A percentile compares a stretch with the other conserved stretches of the same genome.
phyloP scores from a whole-genome alignment of 345 rosid genomes.

The Passiflora organensis region DNA sequence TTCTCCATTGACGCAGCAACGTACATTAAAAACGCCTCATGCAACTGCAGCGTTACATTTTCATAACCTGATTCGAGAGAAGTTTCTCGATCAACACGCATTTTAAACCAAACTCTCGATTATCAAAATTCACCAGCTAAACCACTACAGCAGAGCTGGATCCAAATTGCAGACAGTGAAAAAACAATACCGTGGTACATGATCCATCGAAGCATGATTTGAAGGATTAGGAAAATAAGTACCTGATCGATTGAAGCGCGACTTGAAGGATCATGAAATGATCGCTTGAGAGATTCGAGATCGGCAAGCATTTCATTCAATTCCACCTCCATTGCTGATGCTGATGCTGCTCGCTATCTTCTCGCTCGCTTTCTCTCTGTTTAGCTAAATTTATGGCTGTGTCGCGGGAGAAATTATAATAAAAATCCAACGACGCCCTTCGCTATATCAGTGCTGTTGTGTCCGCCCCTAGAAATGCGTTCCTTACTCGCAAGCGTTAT shows the following conservation, averaged over 20 bases:
- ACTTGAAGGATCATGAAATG: slow-evolving; percentile 48
- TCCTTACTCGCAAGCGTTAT: no score
- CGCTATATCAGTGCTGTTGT: no score
- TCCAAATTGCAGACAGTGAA: neutral
- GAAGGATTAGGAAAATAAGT: slow-evolving; percentile 47
- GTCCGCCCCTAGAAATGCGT: no score
- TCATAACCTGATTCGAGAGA: no score
- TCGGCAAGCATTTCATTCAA: slow-evolving; percentile 55
- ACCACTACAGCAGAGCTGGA: neutral
- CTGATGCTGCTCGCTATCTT: slow-evolving; percentile 6
- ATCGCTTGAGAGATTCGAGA: slow-evolving; percentile 50
- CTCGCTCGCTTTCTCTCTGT: no score
- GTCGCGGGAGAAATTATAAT: no score
- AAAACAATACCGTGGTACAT: neutral
- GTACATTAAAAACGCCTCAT: neutral
- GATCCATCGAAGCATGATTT: slow-evolving; percentile 42
- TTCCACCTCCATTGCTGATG: slow-evolving; percentile 59
- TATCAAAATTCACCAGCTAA: neutral
- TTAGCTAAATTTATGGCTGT: no score
- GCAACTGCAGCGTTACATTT: no score
- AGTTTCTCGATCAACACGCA: no score
- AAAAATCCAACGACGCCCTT: no score
- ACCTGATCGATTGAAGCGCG: slow-evolving; percentile 59
- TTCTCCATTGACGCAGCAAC: neutral
- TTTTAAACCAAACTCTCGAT: neutral